Evolutionary conservation across 108 stramenopile genomes (phyloP).

Genomic region (Cyclostephanos tholiformis): DNA sequence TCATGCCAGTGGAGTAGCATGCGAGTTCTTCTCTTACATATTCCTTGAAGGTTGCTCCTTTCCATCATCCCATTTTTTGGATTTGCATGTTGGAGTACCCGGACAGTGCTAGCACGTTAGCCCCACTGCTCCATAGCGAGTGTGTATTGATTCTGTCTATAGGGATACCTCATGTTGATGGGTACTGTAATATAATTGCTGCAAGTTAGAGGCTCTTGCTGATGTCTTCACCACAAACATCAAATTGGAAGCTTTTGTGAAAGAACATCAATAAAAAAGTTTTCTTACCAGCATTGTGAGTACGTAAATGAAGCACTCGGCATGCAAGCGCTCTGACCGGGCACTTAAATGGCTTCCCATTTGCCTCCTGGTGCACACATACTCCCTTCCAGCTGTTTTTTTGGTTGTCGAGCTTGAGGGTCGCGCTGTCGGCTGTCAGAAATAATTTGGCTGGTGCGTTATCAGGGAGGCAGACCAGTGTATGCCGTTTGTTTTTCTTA

Average conservation of each 20-base stretch:
- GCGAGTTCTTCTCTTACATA: no score
- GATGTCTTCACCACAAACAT: background rate
- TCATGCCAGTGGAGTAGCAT: no score
- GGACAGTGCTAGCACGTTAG: no score
- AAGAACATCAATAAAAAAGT: background rate
- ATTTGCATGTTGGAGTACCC: no score
- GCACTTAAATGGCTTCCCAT: background rate
- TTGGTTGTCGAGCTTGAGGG: no score
- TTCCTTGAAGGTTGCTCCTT: no score
- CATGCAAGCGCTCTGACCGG: constrained; percentile 1
- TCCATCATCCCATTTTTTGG: no score
- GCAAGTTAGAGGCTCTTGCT: background rate
- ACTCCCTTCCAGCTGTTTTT: constrained; percentile 17
- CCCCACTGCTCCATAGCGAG: constrained; percentile 6
- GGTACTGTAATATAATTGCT: background rate
- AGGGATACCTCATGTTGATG: background rate
- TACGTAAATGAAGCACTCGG: background rate
- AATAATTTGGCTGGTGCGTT: background rate
- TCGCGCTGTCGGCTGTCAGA: constrained; percentile 1
- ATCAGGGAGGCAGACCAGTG: background rate
- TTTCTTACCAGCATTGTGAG: background rate
- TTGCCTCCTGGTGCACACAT: background rate
- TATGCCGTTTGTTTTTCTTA: background rate
- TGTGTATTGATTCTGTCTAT: constrained; percentile 11
- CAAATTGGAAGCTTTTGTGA: background rate